These are phyloP conservation scores for Wickerhamomyces chambardii DNA, from an alignment of 805 yeast genomes.

Conservation along the genomic window DNA sequence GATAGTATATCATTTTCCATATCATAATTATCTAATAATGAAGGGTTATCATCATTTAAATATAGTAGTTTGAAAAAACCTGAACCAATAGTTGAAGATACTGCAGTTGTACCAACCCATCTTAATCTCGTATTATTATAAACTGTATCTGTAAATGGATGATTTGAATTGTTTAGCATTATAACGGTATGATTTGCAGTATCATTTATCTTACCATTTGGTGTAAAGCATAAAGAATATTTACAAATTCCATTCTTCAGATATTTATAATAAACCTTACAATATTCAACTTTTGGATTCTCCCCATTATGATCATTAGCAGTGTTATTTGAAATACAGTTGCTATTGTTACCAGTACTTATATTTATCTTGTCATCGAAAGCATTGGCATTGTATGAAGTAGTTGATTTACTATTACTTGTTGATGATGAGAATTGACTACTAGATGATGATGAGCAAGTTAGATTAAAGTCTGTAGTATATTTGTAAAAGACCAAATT, in stretches of 20 bases:
- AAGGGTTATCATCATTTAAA: conserved; percentile 23
- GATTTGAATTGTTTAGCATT: conserved; percentile 21
- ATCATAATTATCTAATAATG: conserved; percentile 15
- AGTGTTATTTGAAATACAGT: conserved; percentile 1
- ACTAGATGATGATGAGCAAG: too few species aligned
- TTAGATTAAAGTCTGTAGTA: conserved; percentile 2
- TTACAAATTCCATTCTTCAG: conserved; percentile 15
- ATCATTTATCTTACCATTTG: conserved; percentile 10
- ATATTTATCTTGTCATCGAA: too few species aligned
- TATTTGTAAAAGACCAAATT: conserved; percentile 21
- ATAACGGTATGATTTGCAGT: conserved; percentile 13
- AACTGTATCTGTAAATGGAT: conserved; percentile 23
- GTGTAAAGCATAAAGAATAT: conserved; percentile 21
- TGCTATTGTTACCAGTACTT: neutral
- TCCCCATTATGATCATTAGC: neutral
- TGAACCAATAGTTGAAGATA: conserved; percentile 24
- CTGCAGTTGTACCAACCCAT: conserved; percentile 30
- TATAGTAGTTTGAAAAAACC: conserved; percentile 23
- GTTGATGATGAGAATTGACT: conserved; percentile 1
- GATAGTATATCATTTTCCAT: conserved; percentile 1
- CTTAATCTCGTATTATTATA: conserved; percentile 22
- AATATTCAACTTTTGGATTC: conserved; percentile 20
- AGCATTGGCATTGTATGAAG: too few species aligned
- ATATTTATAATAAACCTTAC: conserved; percentile 20
- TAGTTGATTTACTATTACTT: too few species aligned